Evolutionary conservation across 129 eudicot genomes (phyloP), one percentile per base, ranked within the genome.

Genomic region (Escallonia herrerae): DNA sequence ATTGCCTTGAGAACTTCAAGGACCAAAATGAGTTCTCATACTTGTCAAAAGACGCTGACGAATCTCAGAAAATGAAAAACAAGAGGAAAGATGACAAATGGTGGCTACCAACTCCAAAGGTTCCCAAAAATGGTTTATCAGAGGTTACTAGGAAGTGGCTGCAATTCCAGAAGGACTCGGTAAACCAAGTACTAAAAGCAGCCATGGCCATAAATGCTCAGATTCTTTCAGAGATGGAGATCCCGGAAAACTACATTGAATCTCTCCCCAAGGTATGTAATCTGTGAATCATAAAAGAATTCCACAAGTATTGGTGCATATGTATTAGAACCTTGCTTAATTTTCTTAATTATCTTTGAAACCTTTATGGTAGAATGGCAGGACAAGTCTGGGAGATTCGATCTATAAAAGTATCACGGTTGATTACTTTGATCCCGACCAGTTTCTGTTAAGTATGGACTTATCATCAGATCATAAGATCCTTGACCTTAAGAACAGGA

Each of bases 201-300:
- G 84, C 97, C 58, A 78, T 89, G 94, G 99, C 97, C 12, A 89
- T 89, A 74, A 94, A 94, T 58, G 83, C 99, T 15, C 97, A 94
- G 77, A 81, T 82, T 44, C 62, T 94, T 22, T 55, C 87, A 9
- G 90, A 94, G 64, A 94, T 94, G 97, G 95, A 86, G 68, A 80
- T 89, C 51, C 99, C 99, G 0, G 97, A 89, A 65, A 84, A 50
- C 65, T 94, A 94, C 83, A 86, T 89, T 7, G 99, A 94, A 1
- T 69, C 82, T 11, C 87, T 94, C 67, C 99, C 99, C 5, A 94
- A 94, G 97, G 99, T 94, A 79, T 41, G 33, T 46, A 68, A 22
- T 9, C 4, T 58, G 3, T 15, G 45, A 40, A 50, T 40, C 56
- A 39, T 69, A 60, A 50, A 22, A 22, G 33, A 22, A 22, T 22